These are phyloP conservation scores for Fusarium mexicanum DNA, from an alignment of 2,329 filamentous ascomycete species.

Conservation along the genomic window DNA sequence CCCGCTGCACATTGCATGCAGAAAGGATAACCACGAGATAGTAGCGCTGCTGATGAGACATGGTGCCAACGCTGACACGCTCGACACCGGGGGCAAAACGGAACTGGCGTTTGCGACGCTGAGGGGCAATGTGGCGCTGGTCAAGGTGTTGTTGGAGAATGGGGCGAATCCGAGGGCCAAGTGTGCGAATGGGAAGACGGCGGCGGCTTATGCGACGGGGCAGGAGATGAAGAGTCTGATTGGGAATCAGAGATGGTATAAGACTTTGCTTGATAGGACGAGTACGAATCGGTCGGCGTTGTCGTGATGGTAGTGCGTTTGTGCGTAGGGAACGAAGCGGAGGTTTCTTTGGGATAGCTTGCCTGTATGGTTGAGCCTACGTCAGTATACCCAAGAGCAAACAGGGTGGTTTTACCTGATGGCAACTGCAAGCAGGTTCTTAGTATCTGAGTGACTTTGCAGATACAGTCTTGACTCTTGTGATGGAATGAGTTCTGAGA, in stretches of 20 bases:
- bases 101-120: not conserved
- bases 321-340: not conserved
- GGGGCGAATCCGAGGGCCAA: not conserved
- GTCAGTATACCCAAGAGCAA: not conserved
- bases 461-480: not conserved
- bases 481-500: not conserved
- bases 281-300: not conserved
- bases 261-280: not conserved
- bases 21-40: not conserved
- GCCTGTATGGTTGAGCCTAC: not conserved
- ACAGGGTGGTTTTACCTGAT: rapidly evolving
- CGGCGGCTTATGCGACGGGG: not conserved
- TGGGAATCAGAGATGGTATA: not conserved
- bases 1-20: not conserved
- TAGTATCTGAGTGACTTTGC: not conserved
- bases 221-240: not conserved
- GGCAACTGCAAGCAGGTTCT: not conserved
- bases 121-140: not conserved
- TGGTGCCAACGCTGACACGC: not conserved
- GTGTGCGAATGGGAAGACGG: constrained; percentile 4
- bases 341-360: rapidly evolving
- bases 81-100: not conserved
- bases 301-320: rapidly evolving
- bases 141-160: not conserved
- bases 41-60: not conserved